A percentile compares a stretch with the other conserved stretches of the same genome.
phyloP scores from a whole-genome alignment of 805 yeast genomes.

The Cyberlindnera meyerae region DNA sequence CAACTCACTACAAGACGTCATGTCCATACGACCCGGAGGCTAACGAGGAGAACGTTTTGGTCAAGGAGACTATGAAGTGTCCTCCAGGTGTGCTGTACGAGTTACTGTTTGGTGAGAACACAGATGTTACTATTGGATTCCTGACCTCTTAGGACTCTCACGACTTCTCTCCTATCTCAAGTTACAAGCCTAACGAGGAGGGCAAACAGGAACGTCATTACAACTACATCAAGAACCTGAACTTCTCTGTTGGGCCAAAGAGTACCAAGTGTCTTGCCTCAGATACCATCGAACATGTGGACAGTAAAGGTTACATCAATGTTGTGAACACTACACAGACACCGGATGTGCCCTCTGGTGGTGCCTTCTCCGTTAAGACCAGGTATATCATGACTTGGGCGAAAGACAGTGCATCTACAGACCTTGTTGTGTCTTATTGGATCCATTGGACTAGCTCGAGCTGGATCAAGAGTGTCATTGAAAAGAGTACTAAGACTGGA shows the following conservation, averaged over 20 bases:
- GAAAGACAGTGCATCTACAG: constrained; percentile 51
- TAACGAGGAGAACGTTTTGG: constrained; percentile 48
- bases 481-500: constrained; percentile 77
- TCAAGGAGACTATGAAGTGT: constrained; percentile 50
- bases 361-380: constrained; percentile 70
- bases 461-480: constrained; percentile 89
- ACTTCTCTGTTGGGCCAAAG: constrained; percentile 87
- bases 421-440: constrained; percentile 60
- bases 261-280: constrained; percentile 70
- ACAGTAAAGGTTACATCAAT: constrained; percentile 49
- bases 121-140: constrained; percentile 38
- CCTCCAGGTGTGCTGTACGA: constrained; percentile 76
- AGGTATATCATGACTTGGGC: constrained; percentile 76
- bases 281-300: constrained; percentile 55
- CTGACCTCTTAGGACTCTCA: constrained; percentile 34
- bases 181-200: constrained; percentile 32
- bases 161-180: constrained; percentile 31
- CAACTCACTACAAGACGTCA: constrained; percentile 53
- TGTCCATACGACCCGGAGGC: constrained; percentile 39
- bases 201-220: constrained; percentile 46
- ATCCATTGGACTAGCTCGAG: constrained; percentile 88
- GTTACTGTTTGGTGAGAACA: constrained; percentile 63
- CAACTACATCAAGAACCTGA: constrained; percentile 68
- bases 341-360: constrained; percentile 95
- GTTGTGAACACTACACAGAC: constrained; percentile 65